phyloP scores from a whole-genome alignment of 805 yeast genomes.

The Yarrowia bubula region DNA sequence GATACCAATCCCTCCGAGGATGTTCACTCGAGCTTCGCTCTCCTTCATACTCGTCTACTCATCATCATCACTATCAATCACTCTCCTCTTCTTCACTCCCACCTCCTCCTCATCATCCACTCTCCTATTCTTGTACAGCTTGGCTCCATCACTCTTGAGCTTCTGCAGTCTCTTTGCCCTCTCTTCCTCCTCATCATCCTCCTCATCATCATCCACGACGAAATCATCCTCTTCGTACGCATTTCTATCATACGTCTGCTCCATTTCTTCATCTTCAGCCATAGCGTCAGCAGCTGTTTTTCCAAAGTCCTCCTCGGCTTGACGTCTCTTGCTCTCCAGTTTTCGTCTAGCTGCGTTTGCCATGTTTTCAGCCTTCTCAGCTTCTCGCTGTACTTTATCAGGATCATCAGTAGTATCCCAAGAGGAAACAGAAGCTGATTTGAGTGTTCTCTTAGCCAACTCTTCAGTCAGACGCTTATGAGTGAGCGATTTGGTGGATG shows the following conservation, averaged over 20 bases:
- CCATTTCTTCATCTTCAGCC: slow-evolving; percentile 27
- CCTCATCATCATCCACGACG: slow-evolving; percentile 40
- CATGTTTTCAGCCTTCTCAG: slow-evolving; percentile 43
- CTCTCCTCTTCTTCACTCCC: slow-evolving; percentile 34
- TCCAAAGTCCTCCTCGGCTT: slow-evolving; percentile 32
- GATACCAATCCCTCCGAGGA: too few relatives aligned
- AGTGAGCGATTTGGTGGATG: slow-evolving; percentile 82
- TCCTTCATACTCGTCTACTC: slow-evolving; percentile 29
- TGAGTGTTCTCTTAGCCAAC: slow-evolving; percentile 39
- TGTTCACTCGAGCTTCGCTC: background rate
- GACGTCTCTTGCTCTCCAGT: slow-evolving; percentile 42
- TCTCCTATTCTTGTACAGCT: slow-evolving; percentile 30
- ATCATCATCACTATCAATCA: slow-evolving; percentile 36
- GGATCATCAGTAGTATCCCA: slow-evolving; percentile 46
- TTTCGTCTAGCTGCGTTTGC: slow-evolving; percentile 44
- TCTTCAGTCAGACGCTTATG: slow-evolving; percentile 68
- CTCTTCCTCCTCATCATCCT: slow-evolving; percentile 36
- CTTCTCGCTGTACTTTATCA: slow-evolving; percentile 46
- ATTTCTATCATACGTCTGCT: slow-evolving; percentile 34
- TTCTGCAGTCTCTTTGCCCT: slow-evolving; percentile 37
- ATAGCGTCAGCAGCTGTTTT: slow-evolving; percentile 11
- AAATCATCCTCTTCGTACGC: slow-evolving; percentile 43
- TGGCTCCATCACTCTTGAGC: slow-evolving; percentile 37
- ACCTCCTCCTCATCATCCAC: slow-evolving; percentile 30
- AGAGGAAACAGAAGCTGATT: slow-evolving; percentile 38